Percentiles rank a stretch among this genome's conserved stretches.
These are phyloP conservation scores for Calonectria hawksworthii DNA, from an alignment of 2,329 filamentous ascomycete species.

Conservation along the genomic window DNA sequence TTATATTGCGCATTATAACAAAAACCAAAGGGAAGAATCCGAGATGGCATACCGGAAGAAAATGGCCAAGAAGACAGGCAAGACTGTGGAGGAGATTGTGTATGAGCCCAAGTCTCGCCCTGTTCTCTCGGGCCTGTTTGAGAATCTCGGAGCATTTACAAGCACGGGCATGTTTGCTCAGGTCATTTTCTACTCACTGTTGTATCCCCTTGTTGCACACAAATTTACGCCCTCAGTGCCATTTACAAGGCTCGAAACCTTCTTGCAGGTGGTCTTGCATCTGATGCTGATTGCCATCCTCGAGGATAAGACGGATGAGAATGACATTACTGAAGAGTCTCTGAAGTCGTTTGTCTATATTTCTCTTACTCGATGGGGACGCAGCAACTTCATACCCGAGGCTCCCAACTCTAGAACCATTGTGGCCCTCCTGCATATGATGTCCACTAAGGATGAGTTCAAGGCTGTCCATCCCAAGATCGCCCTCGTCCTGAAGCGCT, in stretches of 20 bases:
- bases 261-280: constrained; percentile 92
- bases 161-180: constrained; percentile 89
- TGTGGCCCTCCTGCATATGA: constrained; percentile 72
- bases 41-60: constrained; percentile 90
- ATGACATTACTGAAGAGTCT: constrained; percentile 61
- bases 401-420: constrained; percentile 72
- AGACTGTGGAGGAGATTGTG: constrained; percentile 84
- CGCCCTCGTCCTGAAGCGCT: constrained; percentile 82
- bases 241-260: constrained; percentile 87
- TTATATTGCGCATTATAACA: constrained; percentile 95
- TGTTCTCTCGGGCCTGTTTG: constrained; percentile 84
- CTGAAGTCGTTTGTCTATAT: constrained; percentile 79
- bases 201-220: constrained; percentile 81
- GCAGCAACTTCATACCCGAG: constrained; percentile 72
- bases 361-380: constrained; percentile 75
- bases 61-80: constrained; percentile 89
- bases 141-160: constrained; percentile 83
- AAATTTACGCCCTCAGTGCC: constrained; percentile 81
- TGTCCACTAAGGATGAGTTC: constrained; percentile 79
- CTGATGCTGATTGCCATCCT: constrained; percentile 86
- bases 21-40: constrained; percentile 96
- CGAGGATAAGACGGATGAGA: constrained; percentile 79
- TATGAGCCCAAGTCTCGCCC: constrained; percentile 88
- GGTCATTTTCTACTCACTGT: constrained; percentile 88
- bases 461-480: constrained; percentile 89